Percentiles rank a stretch among this genome's conserved stretches.
These are phyloP conservation scores for Rhizopus stolonifer DNA, from an alignment of 371 early-diverging fungal species.

Conservation along the genomic window DNA sequence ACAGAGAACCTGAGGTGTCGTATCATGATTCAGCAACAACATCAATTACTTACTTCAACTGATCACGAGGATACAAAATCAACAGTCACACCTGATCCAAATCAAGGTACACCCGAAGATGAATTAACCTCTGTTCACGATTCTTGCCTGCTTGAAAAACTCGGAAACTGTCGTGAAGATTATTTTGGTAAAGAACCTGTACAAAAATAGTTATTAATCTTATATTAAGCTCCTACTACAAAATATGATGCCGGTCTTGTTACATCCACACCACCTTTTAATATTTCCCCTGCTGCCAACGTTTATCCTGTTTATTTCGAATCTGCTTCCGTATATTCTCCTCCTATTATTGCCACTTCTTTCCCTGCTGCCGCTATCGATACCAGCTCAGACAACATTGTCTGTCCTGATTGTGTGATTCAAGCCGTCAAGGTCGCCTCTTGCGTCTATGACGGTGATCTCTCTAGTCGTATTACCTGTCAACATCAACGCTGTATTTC, in stretches of 20 bases:
- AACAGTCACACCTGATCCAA: neutral
- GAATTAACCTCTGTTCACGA: neutral
- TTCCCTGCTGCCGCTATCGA: constrained; percentile 25
- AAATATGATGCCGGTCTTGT: constrained; percentile 5
- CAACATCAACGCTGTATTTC: constrained; percentile 13
- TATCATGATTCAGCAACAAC: constrained; percentile 21
- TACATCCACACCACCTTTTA: constrained; percentile 30
- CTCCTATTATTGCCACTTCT: constrained; percentile 19
- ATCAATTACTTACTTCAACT: constrained; percentile 24
- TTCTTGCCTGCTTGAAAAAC: neutral
- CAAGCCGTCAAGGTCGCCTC: constrained; percentile 45
- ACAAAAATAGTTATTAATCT: neutral
- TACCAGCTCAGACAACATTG: constrained; percentile 27
- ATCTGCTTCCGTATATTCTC: constrained; percentile 17
- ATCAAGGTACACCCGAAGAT: neutral
- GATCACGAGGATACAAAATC: neutral
- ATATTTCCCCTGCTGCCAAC: constrained; percentile 32
- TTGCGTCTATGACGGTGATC: constrained; percentile 45
- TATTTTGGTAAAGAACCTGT: constrained; percentile 29
- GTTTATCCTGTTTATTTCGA: constrained; percentile 36
- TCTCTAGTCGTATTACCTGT: constrained; percentile 43
- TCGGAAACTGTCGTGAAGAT: constrained; percentile 4
- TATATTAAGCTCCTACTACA: neutral
- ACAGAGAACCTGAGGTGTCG: constrained; percentile 33
- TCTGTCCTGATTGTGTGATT: constrained; percentile 31